Evolutionary conservation across 139 green algal genomes (phyloP).

Genomic region (Chlamydomonas schloesseri): DNA sequence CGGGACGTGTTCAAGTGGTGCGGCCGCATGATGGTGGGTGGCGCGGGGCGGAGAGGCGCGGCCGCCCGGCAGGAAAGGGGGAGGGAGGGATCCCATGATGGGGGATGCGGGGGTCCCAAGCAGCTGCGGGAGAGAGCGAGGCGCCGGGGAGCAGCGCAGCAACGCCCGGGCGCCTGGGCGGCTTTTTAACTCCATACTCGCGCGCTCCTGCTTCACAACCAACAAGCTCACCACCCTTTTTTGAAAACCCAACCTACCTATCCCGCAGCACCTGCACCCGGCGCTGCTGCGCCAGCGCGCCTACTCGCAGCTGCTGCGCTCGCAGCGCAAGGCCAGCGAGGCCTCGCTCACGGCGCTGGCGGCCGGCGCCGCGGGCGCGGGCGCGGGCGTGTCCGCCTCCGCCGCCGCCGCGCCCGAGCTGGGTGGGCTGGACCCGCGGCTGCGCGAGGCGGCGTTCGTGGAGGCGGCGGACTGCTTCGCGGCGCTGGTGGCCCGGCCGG

Average conservation of each 20-base stretch:
- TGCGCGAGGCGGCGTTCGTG: conserved; percentile 57
- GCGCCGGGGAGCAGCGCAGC: too few species aligned
- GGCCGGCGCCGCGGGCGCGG: neutral
- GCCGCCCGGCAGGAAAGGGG: too few species aligned
- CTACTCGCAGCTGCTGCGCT: conserved; percentile 5
- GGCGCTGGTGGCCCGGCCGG: conserved; percentile 52
- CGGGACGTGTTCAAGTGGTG: conserved; percentile 92
- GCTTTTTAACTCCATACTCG: too few species aligned
- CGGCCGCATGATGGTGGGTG: conserved; percentile 73
- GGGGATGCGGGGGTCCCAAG: too few species aligned
- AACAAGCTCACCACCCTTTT: too few species aligned
- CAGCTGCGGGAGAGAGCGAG: too few species aligned
- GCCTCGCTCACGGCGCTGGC: neutral
- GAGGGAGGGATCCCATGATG: too few species aligned
- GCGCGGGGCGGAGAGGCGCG: too few species aligned
- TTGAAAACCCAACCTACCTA: too few species aligned
- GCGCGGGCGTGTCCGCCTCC: neutral
- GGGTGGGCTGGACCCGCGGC: conserved; percentile 26
- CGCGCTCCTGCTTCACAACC: too few species aligned
- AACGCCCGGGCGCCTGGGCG: too few species aligned
- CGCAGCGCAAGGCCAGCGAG: neutral
- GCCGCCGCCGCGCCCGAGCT: conserved; percentile 25
- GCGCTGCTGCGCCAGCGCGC: neutral
- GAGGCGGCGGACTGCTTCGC: conserved; percentile 66
- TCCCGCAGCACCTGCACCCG: conserved; percentile 4